Conservation (phyloP, 768 basidiomycete species). For the Phaeotremella skinneri region DNA sequence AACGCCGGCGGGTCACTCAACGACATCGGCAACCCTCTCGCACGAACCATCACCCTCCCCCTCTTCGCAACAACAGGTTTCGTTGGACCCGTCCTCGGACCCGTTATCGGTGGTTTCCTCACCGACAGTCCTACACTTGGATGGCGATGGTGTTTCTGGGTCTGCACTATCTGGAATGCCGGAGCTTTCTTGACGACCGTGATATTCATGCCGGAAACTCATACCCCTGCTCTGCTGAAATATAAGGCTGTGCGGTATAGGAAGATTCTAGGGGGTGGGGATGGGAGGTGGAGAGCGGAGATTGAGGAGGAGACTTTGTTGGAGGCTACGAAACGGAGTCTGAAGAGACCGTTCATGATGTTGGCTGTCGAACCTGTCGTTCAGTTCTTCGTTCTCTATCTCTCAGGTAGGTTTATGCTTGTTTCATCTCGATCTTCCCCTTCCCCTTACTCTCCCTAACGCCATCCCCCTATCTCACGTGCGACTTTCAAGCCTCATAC, state of each 20-base stretch:
- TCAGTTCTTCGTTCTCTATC: slow-evolving; percentile 28
- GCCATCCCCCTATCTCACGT: too few relatives aligned
- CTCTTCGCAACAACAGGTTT: slow-evolving; percentile 28
- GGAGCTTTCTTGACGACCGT: slow-evolving; percentile 14
- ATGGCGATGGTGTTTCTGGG: slow-evolving; percentile 35
- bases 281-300: slow-evolving; percentile 23
- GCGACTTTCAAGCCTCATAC: too few relatives aligned
- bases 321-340: slow-evolving; percentile 15
- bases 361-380: slow-evolving; percentile 28
- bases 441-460: too few relatives aligned
- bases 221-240: slow-evolving; percentile 22
- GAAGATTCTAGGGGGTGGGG: slow-evolving; percentile 24
- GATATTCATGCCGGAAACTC: slow-evolving; percentile 33
- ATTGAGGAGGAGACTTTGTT: slow-evolving; percentile 29
- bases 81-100: slow-evolving; percentile 27
- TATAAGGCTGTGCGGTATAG: slow-evolving; percentile 26
- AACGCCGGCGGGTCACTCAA: slow-evolving; percentile 35
- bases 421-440: too few relatives aligned
- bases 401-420: slow-evolving; percentile 17
- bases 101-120: slow-evolving; percentile 29
- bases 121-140: slow-evolving; percentile 4
- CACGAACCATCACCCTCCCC: slow-evolving; percentile 24
- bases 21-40: slow-evolving; percentile 25
- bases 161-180: slow-evolving; percentile 30
- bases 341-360: slow-evolving; percentile 28